Percentiles rank a stretch among this genome's conserved stretches.
These are phyloP conservation scores for Prunus persica DNA, from an alignment of 306 rosid species.

Conservation along the genomic window Prunus_persica_NCBIv2 NC_034011.1:26794001-26794500, in stretches of 20 bases:
- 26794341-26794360: constrained; percentile 45
- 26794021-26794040: no score
- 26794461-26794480: neutral
- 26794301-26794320: constrained; percentile 28
- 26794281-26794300: constrained; percentile 12
- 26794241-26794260: no score
- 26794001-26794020: neutral
- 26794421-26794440: neutral
- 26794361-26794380: constrained; percentile 47
- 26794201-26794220: no score
- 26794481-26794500: neutral
- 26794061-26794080: neutral
- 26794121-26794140: neutral
- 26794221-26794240: no score
- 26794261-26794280: no score
- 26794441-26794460: constrained; percentile 5
- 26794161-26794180: neutral
- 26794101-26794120: constrained; percentile 2
- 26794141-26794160: neutral
- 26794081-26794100: neutral
- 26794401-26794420: neutral
- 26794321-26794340: constrained; percentile 27
- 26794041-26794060: neutral
- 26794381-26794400: constrained; percentile 20
- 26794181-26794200: neutral